phyloP scores from a whole-genome alignment of 192 early-diverging fungal genomes.

The Paraglomus brasilianum region DNA sequence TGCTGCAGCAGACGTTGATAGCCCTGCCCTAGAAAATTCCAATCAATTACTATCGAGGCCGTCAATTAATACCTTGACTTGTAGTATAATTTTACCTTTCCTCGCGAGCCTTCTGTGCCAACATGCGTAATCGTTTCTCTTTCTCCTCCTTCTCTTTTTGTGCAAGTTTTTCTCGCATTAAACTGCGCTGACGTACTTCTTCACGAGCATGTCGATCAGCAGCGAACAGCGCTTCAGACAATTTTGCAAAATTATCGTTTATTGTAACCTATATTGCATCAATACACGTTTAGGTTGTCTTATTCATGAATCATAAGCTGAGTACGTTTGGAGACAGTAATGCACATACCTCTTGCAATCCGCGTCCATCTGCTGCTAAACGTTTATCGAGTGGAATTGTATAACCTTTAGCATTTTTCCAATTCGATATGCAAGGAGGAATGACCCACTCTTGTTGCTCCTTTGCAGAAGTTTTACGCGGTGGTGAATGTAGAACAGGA shows the following conservation, averaged over 20 bases:
- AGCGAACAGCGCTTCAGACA: constrained; percentile 90
- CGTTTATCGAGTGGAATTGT: constrained; percentile 99
- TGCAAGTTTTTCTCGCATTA: constrained; percentile 90
- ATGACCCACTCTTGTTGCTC: constrained; percentile 97
- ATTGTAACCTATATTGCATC: constrained; percentile 50
- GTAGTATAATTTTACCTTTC: constrained; percentile 51
- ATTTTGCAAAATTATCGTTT: constrained; percentile 95
- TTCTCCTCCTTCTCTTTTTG: constrained; percentile 93
- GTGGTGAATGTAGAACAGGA: constrained; percentile 98
- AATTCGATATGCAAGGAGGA: constrained; percentile 98
- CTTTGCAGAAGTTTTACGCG: constrained; percentile 92
- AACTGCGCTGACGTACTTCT: constrained; percentile 86
- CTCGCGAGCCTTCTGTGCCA: constrained; percentile 95
- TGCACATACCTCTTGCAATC: constrained; percentile 75
- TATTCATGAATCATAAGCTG: neutral
- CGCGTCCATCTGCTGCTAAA: constrained; percentile 94
- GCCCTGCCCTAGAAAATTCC: constrained; percentile 36
- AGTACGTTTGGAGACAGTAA: neutral
- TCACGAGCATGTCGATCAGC: constrained; percentile 93
- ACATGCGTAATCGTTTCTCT: constrained; percentile 82
- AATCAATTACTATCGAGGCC: neutral
- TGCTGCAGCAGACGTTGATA: constrained; percentile 31
- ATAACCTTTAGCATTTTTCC: constrained; percentile 99
- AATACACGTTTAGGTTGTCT: neutral
- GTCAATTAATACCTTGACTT: constrained; percentile 23